Percentiles rank a stretch among this genome's conserved stretches.
Conservation (phyloP, 805 yeast species). For the Lipomyces spencermartinsiae region DNA sequence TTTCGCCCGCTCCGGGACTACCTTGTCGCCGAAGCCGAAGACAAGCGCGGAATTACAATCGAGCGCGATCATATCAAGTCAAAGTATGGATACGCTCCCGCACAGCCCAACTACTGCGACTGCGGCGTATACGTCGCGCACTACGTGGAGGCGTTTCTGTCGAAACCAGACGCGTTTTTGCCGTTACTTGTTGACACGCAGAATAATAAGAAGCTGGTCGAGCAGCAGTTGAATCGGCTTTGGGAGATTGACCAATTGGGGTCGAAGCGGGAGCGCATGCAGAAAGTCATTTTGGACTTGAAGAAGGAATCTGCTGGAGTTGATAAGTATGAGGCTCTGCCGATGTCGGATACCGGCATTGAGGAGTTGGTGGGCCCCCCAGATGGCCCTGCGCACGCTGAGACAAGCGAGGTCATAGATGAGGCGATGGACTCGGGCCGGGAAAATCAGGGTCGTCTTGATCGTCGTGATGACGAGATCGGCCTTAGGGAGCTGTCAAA, state of each 20-base stretch:
- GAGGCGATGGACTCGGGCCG: not conserved
- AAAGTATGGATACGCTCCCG: slow-evolving; percentile 67
- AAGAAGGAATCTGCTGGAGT: slow-evolving; percentile 3
- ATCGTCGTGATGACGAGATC: not conserved
- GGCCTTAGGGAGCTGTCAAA: not conserved
- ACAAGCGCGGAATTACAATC: slow-evolving; percentile 59
- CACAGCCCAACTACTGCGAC: slow-evolving; percentile 86
- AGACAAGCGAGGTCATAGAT: slow-evolving; percentile 1
- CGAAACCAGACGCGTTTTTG: slow-evolving; percentile 42
- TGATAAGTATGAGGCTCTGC: not conserved
- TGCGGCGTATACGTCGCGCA: slow-evolving; percentile 93
- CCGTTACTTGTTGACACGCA: slow-evolving; percentile 31
- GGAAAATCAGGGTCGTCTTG: not conserved
- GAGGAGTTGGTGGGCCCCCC: not conserved
- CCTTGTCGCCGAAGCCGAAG: slow-evolving; percentile 71
- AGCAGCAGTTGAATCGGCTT: slow-evolving; percentile 24
- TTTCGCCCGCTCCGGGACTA: slow-evolving; percentile 62
- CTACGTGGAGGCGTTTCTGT: slow-evolving; percentile 52
- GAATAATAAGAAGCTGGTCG: slow-evolving; percentile 23
- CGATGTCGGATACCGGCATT: not conserved
- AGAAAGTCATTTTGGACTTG: slow-evolving; percentile 21
- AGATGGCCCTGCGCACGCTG: not conserved
- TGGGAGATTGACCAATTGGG: slow-evolving; percentile 27
- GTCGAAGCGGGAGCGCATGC: slow-evolving; percentile 30
- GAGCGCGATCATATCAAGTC: slow-evolving; percentile 56